Evolutionary conservation across 768 basidiomycete species (phyloP).

Genomic region (Boletellus ananas): DNA sequence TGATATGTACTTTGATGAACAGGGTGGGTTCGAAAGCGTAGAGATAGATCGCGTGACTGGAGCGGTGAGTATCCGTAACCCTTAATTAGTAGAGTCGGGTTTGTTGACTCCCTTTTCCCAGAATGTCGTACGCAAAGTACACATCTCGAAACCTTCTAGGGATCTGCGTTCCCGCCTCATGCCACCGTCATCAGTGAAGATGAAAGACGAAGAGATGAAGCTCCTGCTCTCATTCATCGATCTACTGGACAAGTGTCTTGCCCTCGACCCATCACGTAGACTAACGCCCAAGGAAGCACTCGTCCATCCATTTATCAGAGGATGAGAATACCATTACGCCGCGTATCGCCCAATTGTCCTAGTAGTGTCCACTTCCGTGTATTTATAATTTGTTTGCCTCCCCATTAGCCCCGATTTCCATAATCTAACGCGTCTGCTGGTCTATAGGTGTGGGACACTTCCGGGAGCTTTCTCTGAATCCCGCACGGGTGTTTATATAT

Average conservation of each 20-base stretch:
- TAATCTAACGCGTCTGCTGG: neutral
- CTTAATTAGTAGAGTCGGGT: neutral
- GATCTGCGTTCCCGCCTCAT: conserved; percentile 82
- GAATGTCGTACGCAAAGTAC: conserved; percentile 79
- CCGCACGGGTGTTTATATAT: conserved; percentile 1
- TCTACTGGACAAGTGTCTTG: conserved; percentile 85
- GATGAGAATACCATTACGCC: conserved; percentile 29
- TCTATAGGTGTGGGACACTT: neutral
- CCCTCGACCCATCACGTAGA: conserved; percentile 80
- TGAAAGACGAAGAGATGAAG: conserved; percentile 88
- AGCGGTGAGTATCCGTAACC: conserved; percentile 50
- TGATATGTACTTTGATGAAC: conserved; percentile 90
- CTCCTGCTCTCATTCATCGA: conserved; percentile 79
- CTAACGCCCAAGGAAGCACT: conserved; percentile 90
- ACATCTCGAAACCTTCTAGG: conserved; percentile 75
- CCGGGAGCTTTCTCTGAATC: neutral
- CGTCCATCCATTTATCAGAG: conserved; percentile 79
- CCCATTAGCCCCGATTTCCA: too few species aligned
- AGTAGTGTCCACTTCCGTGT: neutral
- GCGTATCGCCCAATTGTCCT: conserved; percentile 13
- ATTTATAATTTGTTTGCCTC: neutral
- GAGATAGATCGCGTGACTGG: conserved; percentile 85
- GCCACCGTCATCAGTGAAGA: conserved; percentile 70
- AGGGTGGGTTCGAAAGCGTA: conserved; percentile 78
- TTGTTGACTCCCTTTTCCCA: conserved; percentile 34